Percentiles rank a stretch among this genome's conserved stretches.
Conservation (phyloP, 352 stramenopile species). For the Phytophthora kernoviae region DNA sequence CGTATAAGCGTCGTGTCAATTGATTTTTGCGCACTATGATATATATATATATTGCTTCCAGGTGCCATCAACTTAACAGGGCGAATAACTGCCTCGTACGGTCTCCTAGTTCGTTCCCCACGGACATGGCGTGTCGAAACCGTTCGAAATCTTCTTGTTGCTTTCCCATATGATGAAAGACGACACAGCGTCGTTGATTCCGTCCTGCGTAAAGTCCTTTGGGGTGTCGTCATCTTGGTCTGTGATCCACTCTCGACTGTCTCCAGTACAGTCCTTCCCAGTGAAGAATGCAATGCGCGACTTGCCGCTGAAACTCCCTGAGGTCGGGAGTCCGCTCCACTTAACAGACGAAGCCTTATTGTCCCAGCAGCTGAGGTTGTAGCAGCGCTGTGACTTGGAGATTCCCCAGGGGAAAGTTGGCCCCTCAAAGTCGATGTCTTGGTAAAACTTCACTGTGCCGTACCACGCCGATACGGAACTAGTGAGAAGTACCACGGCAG, state of each 20-base stretch:
- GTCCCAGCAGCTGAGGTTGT: slow-evolving; percentile 34
- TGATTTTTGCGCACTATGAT: too few relatives aligned
- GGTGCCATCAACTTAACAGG: too few relatives aligned
- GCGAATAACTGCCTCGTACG: too few relatives aligned
- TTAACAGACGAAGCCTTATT: slow-evolving; percentile 32
- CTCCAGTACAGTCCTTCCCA: slow-evolving; percentile 23
- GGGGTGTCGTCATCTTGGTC: slow-evolving; percentile 14
- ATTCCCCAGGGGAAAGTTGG: slow-evolving; percentile 24
- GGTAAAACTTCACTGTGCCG: slow-evolving; percentile 20
- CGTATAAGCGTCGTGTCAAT: too few relatives aligned
- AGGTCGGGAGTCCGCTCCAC: slow-evolving; percentile 23
- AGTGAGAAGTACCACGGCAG: background rate
- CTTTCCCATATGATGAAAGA: slow-evolving; percentile 35
- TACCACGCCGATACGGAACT: slow-evolving; percentile 11
- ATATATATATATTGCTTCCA: too few relatives aligned
- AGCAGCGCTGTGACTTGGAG: slow-evolving; percentile 25
- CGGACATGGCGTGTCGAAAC: slow-evolving; percentile 18
- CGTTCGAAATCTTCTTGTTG: slow-evolving; percentile 13
- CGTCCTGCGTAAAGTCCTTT: slow-evolving; percentile 24
- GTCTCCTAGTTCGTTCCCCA: slow-evolving; percentile 29
- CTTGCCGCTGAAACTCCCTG: slow-evolving; percentile 11
- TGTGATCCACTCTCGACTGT: slow-evolving; percentile 2
- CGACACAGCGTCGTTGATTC: slow-evolving; percentile 21
- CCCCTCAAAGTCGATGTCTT: slow-evolving; percentile 11
- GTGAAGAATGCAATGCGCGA: slow-evolving; percentile 18